phyloP scores from a whole-genome alignment of 2,329 filamentous ascomycete species.

The Calonectria crousiana region DNA sequence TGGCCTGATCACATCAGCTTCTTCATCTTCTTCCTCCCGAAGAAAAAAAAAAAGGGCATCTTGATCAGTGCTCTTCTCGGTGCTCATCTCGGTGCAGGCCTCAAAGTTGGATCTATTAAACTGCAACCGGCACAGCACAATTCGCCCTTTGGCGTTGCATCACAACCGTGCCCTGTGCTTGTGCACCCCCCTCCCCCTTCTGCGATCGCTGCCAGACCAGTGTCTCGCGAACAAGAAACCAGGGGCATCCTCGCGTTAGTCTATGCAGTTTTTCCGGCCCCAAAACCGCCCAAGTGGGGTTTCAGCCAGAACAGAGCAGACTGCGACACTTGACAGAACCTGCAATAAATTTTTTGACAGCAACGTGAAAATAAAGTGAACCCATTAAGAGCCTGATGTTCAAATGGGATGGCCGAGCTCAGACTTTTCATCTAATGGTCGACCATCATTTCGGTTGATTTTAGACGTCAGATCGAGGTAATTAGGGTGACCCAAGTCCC shows the following conservation, averaged over 20 bases:
- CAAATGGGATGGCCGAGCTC: not conserved
- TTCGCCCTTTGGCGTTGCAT: not conserved
- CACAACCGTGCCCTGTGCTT: not conserved
- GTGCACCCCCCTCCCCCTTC: not conserved
- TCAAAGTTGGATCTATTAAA: not conserved
- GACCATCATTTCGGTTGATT: conserved; percentile 4
- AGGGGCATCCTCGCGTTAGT: conserved; percentile 22
- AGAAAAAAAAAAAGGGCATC: not conserved
- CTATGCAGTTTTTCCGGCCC: conserved; percentile 12
- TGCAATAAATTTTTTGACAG: conserved; percentile 11
- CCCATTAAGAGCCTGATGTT: not conserved
- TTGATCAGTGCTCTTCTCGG: not conserved
- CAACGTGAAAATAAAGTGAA: not conserved
- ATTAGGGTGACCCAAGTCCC: not conserved
- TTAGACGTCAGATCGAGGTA: conserved; percentile 11
- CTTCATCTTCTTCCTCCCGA: not conserved
- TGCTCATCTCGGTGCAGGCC: not conserved
- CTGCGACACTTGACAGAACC: conserved; percentile 7
- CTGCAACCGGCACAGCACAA: not conserved
- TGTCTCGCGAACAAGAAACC: conserved; percentile 37
- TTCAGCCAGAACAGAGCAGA: not conserved
- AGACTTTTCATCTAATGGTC: conserved; percentile 5
- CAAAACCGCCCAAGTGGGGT: conserved; percentile 22
- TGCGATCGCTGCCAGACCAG: conserved; percentile 39
- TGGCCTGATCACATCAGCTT: not conserved